phyloP scores from a whole-genome alignment of 2,329 filamentous ascomycete species.

The Chaetomium strumarium region DNA sequence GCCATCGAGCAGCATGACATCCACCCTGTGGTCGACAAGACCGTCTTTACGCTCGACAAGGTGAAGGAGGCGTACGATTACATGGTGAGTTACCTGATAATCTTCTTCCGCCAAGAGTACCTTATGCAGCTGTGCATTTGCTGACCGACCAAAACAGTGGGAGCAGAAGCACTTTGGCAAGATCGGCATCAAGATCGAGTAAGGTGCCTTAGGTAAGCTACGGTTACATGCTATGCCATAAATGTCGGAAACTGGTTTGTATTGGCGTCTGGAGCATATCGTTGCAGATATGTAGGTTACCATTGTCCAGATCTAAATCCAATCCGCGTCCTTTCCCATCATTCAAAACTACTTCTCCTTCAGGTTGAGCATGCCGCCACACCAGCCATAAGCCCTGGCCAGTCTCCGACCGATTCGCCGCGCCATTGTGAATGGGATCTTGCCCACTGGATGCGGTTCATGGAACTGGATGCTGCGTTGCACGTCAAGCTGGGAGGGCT shows the following conservation, averaged over 20 bases:
- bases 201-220: slow-evolving; percentile 6
- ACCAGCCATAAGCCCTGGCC: slow-evolving; percentile 46
- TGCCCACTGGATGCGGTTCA: slow-evolving; percentile 50
- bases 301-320: no score
- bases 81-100: slow-evolving; percentile 39
- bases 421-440: slow-evolving; percentile 43
- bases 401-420: slow-evolving; percentile 45
- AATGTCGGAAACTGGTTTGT: no score
- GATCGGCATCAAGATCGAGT: slow-evolving; percentile 43
- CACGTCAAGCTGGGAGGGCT: slow-evolving; percentile 35
- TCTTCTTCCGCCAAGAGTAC: not conserved
- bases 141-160: slow-evolving; percentile 29
- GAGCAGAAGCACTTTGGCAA: slow-evolving; percentile 52
- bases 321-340: no score
- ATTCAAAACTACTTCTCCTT: not conserved
- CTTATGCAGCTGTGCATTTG: not conserved
- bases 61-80: slow-evolving; percentile 45
- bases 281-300: no score
- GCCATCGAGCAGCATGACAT: slow-evolving; percentile 39
- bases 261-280: no score
- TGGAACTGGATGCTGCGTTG: slow-evolving; percentile 52
- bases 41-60: slow-evolving; percentile 35
- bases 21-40: slow-evolving; percentile 36
- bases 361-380: slow-evolving; percentile 38
- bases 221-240: no score